Evolutionary conservation across 2,329 filamentous ascomycete genomes (phyloP).

Genomic region (Aspergillus versicolor): DNA sequence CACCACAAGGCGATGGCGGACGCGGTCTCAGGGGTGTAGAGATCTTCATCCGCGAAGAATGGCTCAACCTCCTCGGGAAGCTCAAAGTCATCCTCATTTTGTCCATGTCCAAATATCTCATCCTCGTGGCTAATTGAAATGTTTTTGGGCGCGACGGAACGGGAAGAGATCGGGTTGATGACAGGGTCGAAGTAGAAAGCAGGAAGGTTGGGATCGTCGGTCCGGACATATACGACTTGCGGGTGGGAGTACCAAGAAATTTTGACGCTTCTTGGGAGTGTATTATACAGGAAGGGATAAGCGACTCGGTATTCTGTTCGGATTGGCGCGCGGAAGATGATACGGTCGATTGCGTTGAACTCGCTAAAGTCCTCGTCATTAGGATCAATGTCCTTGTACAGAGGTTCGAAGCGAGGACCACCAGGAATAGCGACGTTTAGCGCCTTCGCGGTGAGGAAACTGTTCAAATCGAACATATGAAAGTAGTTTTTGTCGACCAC

Average conservation of each 20-base stretch:
- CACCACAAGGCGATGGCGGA: slow-evolving; percentile 95
- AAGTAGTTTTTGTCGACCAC: slow-evolving; percentile 96
- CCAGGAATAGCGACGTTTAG: slow-evolving; percentile 97
- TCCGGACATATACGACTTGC: slow-evolving; percentile 84
- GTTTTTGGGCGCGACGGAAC: slow-evolving; percentile 91
- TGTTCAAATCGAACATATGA: slow-evolving; percentile 93
- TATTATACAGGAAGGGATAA: slow-evolving; percentile 95
- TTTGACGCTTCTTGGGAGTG: slow-evolving; percentile 88
- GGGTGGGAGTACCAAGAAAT: slow-evolving; percentile 92
- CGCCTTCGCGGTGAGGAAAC: slow-evolving; percentile 93
- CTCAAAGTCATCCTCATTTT: slow-evolving; percentile 79
- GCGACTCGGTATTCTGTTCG: slow-evolving; percentile 94
- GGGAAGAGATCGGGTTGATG: slow-evolving; percentile 95
- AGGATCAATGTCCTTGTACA: slow-evolving; percentile 98
- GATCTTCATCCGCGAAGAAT: slow-evolving; percentile 83
- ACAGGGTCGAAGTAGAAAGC: slow-evolving; percentile 98
- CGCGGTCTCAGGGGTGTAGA: slow-evolving; percentile 85
- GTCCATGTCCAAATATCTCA: slow-evolving; percentile 81
- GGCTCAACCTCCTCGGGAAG: slow-evolving; percentile 78
- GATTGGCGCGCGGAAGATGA: slow-evolving; percentile 95
- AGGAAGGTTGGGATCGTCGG: slow-evolving; percentile 84
- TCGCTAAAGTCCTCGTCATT: slow-evolving; percentile 99
- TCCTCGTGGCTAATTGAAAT: slow-evolving; percentile 91
- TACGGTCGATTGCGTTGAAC: slow-evolving; percentile 98
- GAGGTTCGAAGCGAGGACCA: slow-evolving; percentile 90